Percentiles rank a stretch among this genome's conserved stretches.
These are phyloP conservation scores for Selaginella tamariscina DNA, from an alignment of 75 land plant species.

Conservation along the genomic window DNA sequence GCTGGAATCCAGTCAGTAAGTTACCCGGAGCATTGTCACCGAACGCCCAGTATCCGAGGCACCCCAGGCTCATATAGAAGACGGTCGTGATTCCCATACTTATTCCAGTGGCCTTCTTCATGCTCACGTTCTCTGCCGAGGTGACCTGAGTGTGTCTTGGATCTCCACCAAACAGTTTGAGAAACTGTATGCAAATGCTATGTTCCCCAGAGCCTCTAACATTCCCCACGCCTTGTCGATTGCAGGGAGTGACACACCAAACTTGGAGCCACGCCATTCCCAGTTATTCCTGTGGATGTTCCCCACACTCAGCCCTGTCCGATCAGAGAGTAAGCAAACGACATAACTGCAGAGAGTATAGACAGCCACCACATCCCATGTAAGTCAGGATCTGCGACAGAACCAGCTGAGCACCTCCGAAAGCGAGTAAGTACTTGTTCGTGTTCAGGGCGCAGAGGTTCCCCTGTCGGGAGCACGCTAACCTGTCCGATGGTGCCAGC, in stretches of 20 bases:
- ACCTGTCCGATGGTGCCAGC: too few relatives aligned
- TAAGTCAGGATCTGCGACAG: constrained; percentile 20
- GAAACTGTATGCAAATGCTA: constrained; percentile 31
- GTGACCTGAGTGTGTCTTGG: constrained; percentile 20
- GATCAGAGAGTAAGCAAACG: constrained; percentile 16
- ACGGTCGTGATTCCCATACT: neutral
- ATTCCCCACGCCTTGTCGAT: constrained; percentile 26
- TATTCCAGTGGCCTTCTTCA: constrained; percentile 18
- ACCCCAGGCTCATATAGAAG: constrained; percentile 20
- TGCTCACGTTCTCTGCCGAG: constrained; percentile 17
- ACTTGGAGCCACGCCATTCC: neutral
- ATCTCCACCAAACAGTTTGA: constrained; percentile 15
- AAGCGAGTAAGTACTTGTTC: constrained; percentile 15
- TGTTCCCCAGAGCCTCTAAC: constrained; percentile 30
- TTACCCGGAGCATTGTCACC: constrained; percentile 24
- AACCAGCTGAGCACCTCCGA: constrained; percentile 12
- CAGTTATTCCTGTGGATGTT: neutral
- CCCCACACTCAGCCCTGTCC: constrained; percentile 16
- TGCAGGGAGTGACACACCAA: neutral
- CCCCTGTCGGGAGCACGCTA: too few relatives aligned
- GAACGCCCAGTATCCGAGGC: constrained; percentile 23
- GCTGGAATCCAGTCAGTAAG: constrained; percentile 21
- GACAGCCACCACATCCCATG: constrained; percentile 21
- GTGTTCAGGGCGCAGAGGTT: too few relatives aligned
- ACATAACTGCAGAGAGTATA: constrained; percentile 19